Evolutionary conservation across 768 basidiomycete genomes (phyloP), one percentile per base, ranked within the genome.

Genomic region (Lentinula raphanica): DNA sequence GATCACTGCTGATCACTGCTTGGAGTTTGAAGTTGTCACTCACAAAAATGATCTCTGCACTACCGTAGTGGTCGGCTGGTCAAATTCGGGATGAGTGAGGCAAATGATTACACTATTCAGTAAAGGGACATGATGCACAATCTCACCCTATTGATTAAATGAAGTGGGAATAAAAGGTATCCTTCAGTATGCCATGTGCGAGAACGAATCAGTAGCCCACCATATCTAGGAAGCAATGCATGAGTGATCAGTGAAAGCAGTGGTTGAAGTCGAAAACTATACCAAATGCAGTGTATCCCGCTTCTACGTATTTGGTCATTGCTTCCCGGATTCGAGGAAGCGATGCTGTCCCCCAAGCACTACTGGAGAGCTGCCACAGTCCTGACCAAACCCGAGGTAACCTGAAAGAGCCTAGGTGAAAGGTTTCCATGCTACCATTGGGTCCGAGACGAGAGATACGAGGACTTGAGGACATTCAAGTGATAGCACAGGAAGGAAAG

Each of bases 321-420:
- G 81, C 85, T 60, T 79, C 74, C 54, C 84, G 82, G 58, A 93
- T 80, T 65, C 83, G 85, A 29, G 78, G 63, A 1, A 82, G 81
- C 0, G 87, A 77, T 1, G 87, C 87, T 48, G 81, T 87, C 19
- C 92, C 91, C 91, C 91, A 93, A 2, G 90, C 90, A 51, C 86
- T 88, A 66, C 88, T 88, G 11, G 91, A 91, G 36, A 93, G 80
- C 61, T 93, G 92, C 91, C 91, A 93, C 3, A 93, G 79, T 9
- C 90, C 90, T 6, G 79, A 81, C 86, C 87, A 90, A 55, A 92
- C 66, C 56, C 90, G 82, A 35, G 90, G 85, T 19, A 76, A 78
- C 23, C 65, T 64, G 63, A 83, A 79, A 4, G 81, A 79, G 15
- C 87, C 88, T 23, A 88, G 76, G 21, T 66, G 69, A 62, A 83